Base-by-base conservation (phyloP, 257 asterid species). In the Leptodermis oblonga region DNA sequence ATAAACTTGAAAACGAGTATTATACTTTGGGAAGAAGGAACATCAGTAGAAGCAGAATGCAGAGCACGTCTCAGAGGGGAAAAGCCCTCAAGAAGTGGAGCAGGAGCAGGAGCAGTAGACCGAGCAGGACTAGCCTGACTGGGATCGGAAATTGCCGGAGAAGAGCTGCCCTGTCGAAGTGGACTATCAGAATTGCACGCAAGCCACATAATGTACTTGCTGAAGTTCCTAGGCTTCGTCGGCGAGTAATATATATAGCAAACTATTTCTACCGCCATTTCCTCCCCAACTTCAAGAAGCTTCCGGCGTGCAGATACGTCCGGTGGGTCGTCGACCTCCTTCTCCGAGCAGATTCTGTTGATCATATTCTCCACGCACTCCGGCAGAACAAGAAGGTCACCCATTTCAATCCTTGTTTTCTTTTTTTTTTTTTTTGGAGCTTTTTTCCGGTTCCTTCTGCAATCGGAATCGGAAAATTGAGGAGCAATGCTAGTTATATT, bases 211-310 rank as follows among this genome's bases (percentile, higher is more conserved):
- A 64, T 46, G 54, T 64, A 64, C 36, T 54, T 54, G 23, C 55
- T 64, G 55, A 64, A 42, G 69, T 64, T 6, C 55, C 2, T n/a
- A 64, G 26, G 55, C 54, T 64, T 7, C 22, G 25, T 25, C 15
- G n/a, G n/a, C n/a, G 69, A 64, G 55, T 14, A 0, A 14, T 64
- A 64, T 13, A 64, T 42, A 37, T 37, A 28, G 7, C 0, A 23
- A 30, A 83, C 80, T 3, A 83, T 10, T 3, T 66, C 41, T 0
- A 80, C 0, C 0, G 92, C 66, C 43, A 70, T 74, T 4, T 55
- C 68, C 56, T 80, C 89, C 8, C 89, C 89, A 3, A 82, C 72
- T 12, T 66, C 61, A 0, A 55, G 69, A 10, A 86, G 79, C 64
- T 67, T 62, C 48, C 20, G 69, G 18, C 87, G 70, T 0, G 79